Base-by-base conservation (phyloP, 345 rosid genomes). In the Capsella bursapastoris region DNA sequence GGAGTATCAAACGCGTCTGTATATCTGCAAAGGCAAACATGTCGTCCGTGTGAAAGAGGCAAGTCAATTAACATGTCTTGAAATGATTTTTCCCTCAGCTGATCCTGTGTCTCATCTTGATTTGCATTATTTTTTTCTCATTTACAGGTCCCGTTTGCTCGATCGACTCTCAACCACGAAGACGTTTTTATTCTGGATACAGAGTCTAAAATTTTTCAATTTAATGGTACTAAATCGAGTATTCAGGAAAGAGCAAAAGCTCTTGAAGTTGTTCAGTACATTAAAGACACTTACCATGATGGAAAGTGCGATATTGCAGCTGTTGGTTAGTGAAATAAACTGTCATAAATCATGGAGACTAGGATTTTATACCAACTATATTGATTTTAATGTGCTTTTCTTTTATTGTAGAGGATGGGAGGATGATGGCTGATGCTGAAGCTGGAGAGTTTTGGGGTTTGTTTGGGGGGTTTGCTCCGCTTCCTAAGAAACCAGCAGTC, bases 221-320 rank as follows among this genome's bases (percentile, higher is more conserved):
- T 96, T 71, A 96, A 81, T 86, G 99, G 99, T 70, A 89, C 96
- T 38, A 89, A 89, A 55, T 90, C 99, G 50, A 90, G 93, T 77
- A 96, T 96, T 81, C 98, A 90, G 87, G 99, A 96, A 82, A 90
- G 99, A 79, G 98, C 98, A 61, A 96, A 96, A 83, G 97, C 99
- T 52, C 87, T 96, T 72, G 99, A 90, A 81, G 99, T 90, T 74
- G 99, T 92, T 61, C 98, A 96, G 75, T 96, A 89, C 75, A 88
- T 96, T 75, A 96, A 90, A 75, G 98, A 96, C 80, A 88, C 93
- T 69, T 89, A 88, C 75, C 99, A 96, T 75, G 90, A 90, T 83
- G 99, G 97, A 66, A 90, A 92, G 75, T 96, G 99, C 35, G 98
- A 92, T 43, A 70, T 96, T 28, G 99, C 98, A 75, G 87, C 96